Evolutionary conservation across 495 filamentous ascomycete species (phyloP).

Genomic region (Aspergillus carlsbadensis): DNA sequence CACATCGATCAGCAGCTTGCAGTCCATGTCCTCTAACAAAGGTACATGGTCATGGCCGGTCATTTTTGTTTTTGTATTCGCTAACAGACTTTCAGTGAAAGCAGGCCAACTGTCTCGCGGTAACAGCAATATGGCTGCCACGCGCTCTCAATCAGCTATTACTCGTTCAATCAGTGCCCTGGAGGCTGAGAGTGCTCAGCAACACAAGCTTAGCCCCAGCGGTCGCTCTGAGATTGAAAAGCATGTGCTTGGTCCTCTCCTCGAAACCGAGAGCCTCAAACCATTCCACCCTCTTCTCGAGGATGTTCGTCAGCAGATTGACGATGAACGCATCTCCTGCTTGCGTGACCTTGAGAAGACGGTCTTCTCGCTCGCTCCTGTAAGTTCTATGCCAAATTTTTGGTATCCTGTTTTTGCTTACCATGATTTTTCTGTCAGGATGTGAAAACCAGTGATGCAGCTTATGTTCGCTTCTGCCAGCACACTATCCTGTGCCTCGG

Average conservation of each 20-base stretch:
- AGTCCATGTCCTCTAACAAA: constrained; percentile 22
- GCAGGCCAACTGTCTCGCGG: constrained; percentile 24
- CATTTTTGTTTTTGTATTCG: neutral
- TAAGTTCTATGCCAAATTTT: constrained; percentile 59
- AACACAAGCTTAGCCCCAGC: constrained; percentile 46
- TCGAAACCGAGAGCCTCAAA: constrained; percentile 57
- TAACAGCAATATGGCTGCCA: constrained; percentile 11
- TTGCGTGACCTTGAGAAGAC: constrained; percentile 90
- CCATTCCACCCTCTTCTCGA: constrained; percentile 76
- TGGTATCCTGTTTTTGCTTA: constrained; percentile 25
- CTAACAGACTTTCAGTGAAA: constrained; percentile 18
- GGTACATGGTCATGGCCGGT: constrained; percentile 13
- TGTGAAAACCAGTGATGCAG: constrained; percentile 67
- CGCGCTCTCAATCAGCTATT: constrained; percentile 40
- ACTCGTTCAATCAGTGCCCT: constrained; percentile 40
- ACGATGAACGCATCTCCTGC: constrained; percentile 76
- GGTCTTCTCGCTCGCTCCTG: constrained; percentile 79
- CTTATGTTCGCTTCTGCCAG: constrained; percentile 79
- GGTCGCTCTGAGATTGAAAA: constrained; percentile 57
- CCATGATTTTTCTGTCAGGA: constrained; percentile 54
- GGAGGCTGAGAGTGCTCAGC: constrained; percentile 23
- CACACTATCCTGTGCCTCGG: constrained; percentile 83
- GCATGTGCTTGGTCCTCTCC: constrained; percentile 56
- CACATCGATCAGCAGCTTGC: constrained; percentile 47
- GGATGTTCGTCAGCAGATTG: constrained; percentile 72